Evolutionary conservation across 2,329 filamentous ascomycete species (phyloP).

Genomic region (Cadophora luteo-olivacea): DNA sequence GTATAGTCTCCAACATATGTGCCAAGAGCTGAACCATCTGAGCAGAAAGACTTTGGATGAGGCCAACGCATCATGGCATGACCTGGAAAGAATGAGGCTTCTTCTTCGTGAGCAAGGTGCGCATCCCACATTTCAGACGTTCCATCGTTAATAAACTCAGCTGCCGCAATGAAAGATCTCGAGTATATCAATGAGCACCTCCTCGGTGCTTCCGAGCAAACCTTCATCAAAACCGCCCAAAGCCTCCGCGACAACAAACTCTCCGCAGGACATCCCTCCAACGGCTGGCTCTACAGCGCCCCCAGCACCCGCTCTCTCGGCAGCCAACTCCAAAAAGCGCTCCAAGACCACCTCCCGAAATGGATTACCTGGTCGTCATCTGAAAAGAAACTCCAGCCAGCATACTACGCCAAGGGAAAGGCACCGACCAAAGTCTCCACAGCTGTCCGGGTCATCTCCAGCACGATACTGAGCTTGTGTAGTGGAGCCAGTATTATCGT

Average conservation of each 20-base stretch:
- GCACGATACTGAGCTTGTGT: slow-evolving; percentile 7
- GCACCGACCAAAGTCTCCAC: slow-evolving; percentile 7
- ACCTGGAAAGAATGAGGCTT: background rate
- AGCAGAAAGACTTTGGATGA: slow-evolving; percentile 4
- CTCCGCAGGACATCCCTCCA: background rate
- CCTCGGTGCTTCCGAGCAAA: background rate
- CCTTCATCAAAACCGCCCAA: slow-evolving; percentile 2
- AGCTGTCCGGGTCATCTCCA: slow-evolving; percentile 1
- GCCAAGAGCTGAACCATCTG: background rate
- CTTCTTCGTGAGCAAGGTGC: background rate
- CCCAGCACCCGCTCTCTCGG: slow-evolving; percentile 3
- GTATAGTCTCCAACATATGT: slow-evolving; percentile 4
- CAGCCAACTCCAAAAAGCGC: background rate
- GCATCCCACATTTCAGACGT: background rate
- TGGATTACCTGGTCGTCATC: slow-evolving; percentile 11
- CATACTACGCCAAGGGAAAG: slow-evolving; percentile 1
- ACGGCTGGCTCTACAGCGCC: slow-evolving; percentile 5
- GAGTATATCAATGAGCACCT: slow-evolving; percentile 14
- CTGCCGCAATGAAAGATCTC: background rate
- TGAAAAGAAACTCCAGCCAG: slow-evolving; percentile 10
- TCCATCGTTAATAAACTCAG: background rate
- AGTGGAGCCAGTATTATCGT: slow-evolving; percentile 9
- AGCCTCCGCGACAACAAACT: background rate
- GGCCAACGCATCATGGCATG: slow-evolving; percentile 5
- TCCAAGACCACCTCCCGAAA: background rate